Base-by-base conservation (phyloP, 306 rosid species). In the Echinosophora koreensis region DNA sequence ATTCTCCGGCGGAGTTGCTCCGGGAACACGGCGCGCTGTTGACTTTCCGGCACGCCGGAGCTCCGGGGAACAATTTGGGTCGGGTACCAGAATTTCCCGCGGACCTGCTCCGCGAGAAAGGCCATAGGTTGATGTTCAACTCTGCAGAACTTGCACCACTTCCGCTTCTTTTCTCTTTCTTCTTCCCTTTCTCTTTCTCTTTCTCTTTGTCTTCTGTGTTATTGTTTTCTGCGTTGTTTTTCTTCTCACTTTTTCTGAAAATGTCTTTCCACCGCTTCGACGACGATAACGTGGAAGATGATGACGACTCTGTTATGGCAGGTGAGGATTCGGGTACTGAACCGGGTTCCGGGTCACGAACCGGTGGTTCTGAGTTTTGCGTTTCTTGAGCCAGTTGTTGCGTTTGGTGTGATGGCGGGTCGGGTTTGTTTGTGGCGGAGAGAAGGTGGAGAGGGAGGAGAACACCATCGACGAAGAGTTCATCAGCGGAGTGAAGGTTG, bases 21-120 rank as follows among this genome's bases (percentile, higher is more conserved):
- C 99, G 87, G 11, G 99, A 95, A 27, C 99, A 95, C 1, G 97
- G 99, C 4, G 99, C 99, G 82, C 99, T 95, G 86, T 95, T 92
- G 0, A 87, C 97, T 77, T 87, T 91, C 38, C 97, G 90, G 71
- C 88, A 60, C 0, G 8, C 77, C 6, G 87, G 84, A 37, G 87
- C 86, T 66, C 95, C 97, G 80, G 90, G 12, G 0, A 83, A 71
- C 0, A 77, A 5, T 8, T 88, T 95, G 71, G 97, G 99, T 35
- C 92, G 77, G 85, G 88, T 86, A 0, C 57, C 73, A 0, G 88
- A 84, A 17, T 92, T 95, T 0, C 99, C 99, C 9, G 99, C 97
- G 49, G 99, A 92, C 88, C 97, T 95, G 54, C 97, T 92, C 49
- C 99, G 74, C 1, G 97, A 87, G 44, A 95, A 95, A 0, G 99